phyloP scores from a whole-genome alignment of 106 monocot species.

The Apostasia shenzhenica region DNA sequence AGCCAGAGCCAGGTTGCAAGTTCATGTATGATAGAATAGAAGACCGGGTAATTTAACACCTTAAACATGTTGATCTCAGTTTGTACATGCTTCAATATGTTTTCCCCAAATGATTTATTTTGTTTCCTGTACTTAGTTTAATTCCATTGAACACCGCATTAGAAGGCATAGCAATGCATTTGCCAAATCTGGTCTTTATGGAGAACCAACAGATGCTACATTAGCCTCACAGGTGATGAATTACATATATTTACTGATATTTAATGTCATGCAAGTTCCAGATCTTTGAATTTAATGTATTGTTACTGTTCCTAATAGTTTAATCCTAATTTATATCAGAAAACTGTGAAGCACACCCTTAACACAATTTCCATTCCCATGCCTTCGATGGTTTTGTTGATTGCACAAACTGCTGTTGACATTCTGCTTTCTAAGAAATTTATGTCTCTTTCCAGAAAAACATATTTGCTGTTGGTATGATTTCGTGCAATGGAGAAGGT shows the following conservation, averaged over 20 bases:
- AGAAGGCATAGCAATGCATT: slow-evolving; percentile 36
- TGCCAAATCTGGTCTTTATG: slow-evolving; percentile 48
- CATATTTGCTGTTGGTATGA: slow-evolving; percentile 87
- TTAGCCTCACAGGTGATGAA: slow-evolving; percentile 79
- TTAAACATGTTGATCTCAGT: neutral
- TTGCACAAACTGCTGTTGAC: neutral
- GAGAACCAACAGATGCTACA: slow-evolving; percentile 75
- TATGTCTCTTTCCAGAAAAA: slow-evolving; percentile 44
- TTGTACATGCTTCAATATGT: neutral
- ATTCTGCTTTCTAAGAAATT: neutral
- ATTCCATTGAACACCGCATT: slow-evolving; percentile 74
- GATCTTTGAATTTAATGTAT: neutral
- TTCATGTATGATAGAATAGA: slow-evolving; percentile 87
- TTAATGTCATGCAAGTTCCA: neutral
- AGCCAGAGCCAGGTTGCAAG: slow-evolving; percentile 62
- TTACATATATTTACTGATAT: neutral
- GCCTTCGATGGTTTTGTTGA: neutral
- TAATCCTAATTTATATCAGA: neutral
- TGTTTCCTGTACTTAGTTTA: slow-evolving; percentile 42
- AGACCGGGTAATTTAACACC: slow-evolving; percentile 47
- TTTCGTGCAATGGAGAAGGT: slow-evolving; percentile 86
- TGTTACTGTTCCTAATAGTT: neutral
- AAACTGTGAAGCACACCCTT: neutral
- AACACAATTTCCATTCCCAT: neutral
- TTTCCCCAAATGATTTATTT: neutral